Base-by-base conservation (phyloP, 1,284 basidiomycete genomes). In the Ceratobasidium sp. region DNA sequence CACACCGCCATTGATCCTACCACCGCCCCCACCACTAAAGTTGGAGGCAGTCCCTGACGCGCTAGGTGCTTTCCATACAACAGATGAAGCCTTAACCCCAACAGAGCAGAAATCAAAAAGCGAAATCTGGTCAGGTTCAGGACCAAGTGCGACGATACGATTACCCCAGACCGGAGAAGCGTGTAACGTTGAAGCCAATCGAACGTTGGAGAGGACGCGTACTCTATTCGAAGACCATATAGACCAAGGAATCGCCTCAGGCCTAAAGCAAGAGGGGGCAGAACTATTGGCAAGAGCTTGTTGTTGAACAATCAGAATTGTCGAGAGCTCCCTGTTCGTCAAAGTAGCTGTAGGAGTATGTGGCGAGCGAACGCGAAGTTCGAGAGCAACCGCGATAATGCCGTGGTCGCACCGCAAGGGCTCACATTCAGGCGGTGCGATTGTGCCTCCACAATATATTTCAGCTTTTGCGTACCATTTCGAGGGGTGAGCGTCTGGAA, bases 21-120 rank as follows among this genome's bases (percentile, higher is more conserved):
- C 44, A 4, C 59, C 70, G n/a, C 56, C 42, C 23, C 44, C 57
- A 44, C 54, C 42, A 26, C 57, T 73, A 12, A 46, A 56, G 12
- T 23, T 56, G 13, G 70, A 46, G 3, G 26, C 20, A 7, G 28
- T 12, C 6, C 46, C 48, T 38, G 17, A 5, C 17, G 38, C 15
- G 13, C 28, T 42, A 9, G 38, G 38, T 26, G 57, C 54, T 20
- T 59, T 61, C 70, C 70, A 73, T 13, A 73, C 70, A 13, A 46
- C 42, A 17, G 57, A 61, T 3, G 48, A 57, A 15, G 57, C 57
- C 9, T 50, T 59, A 10, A 46, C 70, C 1, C 70, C 70, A 7
- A 73, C 54, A 46, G 70, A 23, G 28, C 70, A 59, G 44, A 73
- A 73, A 28, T 73, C 70, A 20, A 73, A 73, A 7, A 73, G n/a